Evolutionary conservation across 257 asterid species (phyloP), one percentile per base, ranked within the genome.

Genomic region (Avicennia marina): DNA sequence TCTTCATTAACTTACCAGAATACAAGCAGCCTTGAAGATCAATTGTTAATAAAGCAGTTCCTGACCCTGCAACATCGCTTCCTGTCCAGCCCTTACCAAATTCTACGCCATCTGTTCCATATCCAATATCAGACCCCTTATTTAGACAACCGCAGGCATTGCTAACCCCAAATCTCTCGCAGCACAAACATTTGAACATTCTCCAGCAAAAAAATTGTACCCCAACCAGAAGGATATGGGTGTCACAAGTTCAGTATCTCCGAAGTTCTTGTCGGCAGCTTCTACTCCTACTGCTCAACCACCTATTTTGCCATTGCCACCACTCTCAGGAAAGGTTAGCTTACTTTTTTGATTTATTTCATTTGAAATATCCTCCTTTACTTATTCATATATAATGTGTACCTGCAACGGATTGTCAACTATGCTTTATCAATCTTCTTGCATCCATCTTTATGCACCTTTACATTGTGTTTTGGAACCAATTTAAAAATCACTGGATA

Each of bases 261-360:
- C 31, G 54, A 70, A 66, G 56, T 60, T 69, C 64, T 61, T 68
- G 33, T 62, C 75, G 45, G 56, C 71, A 32, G 24, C 54, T 55
- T 26, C 76, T 56, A 19, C n/a, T 64, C 61, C 62, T 74, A 46
- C 75, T 67, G 81, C 55, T 57, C 87, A 76, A 73, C 81, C 80
- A 9, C 82, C 89, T 25, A 73, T 74, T 48, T 71, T 82, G 75
- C 86, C 90, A 45, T 51, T 76, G 67, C 90, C 83, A 54, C 82
- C 86, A 29, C 71, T 79, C 67, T 61, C 76, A 2, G 77, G 74
- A 52, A 78, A 81, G 94, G 94, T 84, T n/a, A n/a, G n/a, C n/a
- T n/a, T n/a, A 15, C 38, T 56, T 29, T 22, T 51, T 34, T 51
- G 32, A 24, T 58, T 57, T 53, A 11, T 42, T 34, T 58, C 27